Conservation (phyloP, 768 basidiomycete species). For the Crassisporium funariophilum region DNA sequence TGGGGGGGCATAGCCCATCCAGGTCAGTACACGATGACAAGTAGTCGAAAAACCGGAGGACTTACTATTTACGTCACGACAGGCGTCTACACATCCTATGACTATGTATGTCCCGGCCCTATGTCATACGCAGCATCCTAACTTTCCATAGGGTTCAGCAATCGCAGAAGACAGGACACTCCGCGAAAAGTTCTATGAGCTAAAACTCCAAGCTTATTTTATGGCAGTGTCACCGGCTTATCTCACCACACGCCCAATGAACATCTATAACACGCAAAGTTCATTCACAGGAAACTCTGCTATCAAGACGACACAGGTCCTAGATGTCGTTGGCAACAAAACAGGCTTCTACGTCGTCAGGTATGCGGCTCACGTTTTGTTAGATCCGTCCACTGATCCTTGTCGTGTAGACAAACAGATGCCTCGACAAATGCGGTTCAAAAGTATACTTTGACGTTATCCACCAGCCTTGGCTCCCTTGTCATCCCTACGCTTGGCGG, state of each 20-base stretch:
- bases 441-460: conserved; percentile 44
- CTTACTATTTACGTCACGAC: neutral
- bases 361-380: conserved; percentile 15
- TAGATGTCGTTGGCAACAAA: conserved; percentile 49
- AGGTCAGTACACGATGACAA: conserved; percentile 20
- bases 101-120: conserved; percentile 33
- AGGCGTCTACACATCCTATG: conserved; percentile 48
- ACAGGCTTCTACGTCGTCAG: conserved; percentile 51
- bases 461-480: conserved; percentile 46
- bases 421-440: conserved; percentile 39
- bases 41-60: too few relatives aligned
- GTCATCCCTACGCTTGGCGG: conserved; percentile 47
- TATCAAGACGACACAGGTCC: conserved; percentile 49
- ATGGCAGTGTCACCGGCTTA: conserved; percentile 52
- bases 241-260: conserved; percentile 47
- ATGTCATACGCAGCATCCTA: neutral
- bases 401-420: conserved; percentile 36
- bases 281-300: conserved; percentile 51
- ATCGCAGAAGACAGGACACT: conserved; percentile 54
- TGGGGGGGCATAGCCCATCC: conserved; percentile 48
- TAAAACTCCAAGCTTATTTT: conserved; percentile 55
- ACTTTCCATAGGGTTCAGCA: conserved; percentile 40
- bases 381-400: neutral
- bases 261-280: conserved; percentile 40
- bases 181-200: conserved; percentile 55